Conservation (phyloP, 495 filamentous ascomycete species). For the Xylaria scruposa region DNA sequence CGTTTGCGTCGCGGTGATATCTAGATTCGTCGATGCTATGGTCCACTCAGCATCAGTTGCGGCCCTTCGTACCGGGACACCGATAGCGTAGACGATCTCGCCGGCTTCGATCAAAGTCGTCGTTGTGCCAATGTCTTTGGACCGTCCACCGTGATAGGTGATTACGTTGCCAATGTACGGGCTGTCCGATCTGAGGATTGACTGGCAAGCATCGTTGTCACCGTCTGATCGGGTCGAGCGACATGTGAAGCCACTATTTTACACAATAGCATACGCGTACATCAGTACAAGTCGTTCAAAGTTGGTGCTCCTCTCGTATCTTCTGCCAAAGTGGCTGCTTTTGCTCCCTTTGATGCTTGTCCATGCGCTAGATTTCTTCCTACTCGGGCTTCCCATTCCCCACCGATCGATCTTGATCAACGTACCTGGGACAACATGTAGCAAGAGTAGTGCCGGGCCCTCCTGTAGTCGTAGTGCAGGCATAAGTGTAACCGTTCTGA, state of each 20-base stretch:
- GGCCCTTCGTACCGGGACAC: conserved; percentile 4
- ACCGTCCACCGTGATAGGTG: neutral
- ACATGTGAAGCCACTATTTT: conserved; percentile 14
- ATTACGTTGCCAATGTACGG: neutral
- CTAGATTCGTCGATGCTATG: neutral
- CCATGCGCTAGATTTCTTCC: neutral
- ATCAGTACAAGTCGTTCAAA: neutral
- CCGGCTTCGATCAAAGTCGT: neutral
- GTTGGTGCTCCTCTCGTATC: neutral
- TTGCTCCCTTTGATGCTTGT: neutral
- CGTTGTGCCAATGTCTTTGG: neutral
- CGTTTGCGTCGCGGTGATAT: neutral
- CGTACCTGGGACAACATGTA: conserved; percentile 19
- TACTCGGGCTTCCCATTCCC: neutral
- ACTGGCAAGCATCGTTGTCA: conserved; percentile 6
- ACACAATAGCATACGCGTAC: neutral
- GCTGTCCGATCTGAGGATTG: neutral
- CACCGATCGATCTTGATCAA: neutral
- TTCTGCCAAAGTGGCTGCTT: neutral
- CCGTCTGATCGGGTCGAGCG: neutral
- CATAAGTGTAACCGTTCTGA: conserved; percentile 7
- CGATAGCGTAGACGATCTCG: neutral
- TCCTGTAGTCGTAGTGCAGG: neutral
- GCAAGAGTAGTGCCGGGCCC: neutral
- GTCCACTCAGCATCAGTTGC: conserved; percentile 2